Conservation (phyloP, 805 yeast genomes). For the Saturnispora gosingensis region DNA sequence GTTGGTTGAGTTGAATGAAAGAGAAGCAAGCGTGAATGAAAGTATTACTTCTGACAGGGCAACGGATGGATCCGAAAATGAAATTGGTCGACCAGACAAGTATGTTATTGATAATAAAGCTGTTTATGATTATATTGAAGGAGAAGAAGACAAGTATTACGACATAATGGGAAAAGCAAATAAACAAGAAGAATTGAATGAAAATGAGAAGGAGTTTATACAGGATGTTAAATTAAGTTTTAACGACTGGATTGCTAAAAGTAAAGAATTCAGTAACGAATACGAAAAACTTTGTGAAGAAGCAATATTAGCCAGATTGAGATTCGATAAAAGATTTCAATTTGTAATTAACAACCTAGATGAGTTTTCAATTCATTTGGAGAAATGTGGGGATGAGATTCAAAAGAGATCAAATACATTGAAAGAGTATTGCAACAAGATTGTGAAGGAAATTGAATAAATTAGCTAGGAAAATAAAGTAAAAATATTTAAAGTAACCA, state of each 20-base stretch:
- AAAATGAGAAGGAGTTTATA: conserved; percentile 14
- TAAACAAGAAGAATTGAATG: conserved; percentile 7
- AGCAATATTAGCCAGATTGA: conserved; percentile 31
- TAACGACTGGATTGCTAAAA: conserved; percentile 30
- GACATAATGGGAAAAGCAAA: conserved; percentile 9
- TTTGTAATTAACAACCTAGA: conserved; percentile 16
- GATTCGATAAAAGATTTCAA: conserved; percentile 31
- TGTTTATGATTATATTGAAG: conserved; percentile 12
- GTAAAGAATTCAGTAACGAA: conserved; percentile 26
- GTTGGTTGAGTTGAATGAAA: neutral
- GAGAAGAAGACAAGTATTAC: conserved; percentile 11
- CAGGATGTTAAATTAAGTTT: conserved; percentile 13
- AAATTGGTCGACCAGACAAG: conserved; percentile 10
- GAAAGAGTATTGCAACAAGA: conserved; percentile 36
- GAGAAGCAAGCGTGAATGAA: neutral
- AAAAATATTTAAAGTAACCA: neutral
- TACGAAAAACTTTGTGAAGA: conserved; percentile 29
- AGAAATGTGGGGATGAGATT: conserved; percentile 24
- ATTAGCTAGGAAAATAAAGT: neutral
- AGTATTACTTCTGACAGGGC: conserved; percentile 1
- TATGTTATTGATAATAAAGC: conserved; percentile 12
- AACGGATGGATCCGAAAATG: conserved; percentile 6
- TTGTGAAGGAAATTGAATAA: conserved; percentile 18
- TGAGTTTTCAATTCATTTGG: conserved; percentile 15
- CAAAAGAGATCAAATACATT: conserved; percentile 32